Evolutionary conservation across 441 rosid genomes (phyloP).

Genomic region (Arabidopsis lyrata): DNA sequence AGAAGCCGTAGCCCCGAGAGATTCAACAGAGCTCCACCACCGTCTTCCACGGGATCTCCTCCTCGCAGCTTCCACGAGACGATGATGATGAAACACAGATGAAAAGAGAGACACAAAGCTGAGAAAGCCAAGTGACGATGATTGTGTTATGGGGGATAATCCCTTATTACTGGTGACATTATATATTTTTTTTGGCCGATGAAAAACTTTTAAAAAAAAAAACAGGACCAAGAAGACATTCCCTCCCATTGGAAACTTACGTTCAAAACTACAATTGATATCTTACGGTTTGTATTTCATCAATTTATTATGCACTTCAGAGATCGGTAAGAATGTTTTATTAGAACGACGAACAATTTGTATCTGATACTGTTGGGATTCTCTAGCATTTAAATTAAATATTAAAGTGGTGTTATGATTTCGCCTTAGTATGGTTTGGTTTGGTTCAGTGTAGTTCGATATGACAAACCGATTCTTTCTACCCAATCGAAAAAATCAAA

Average conservation of each 20-base stretch:
- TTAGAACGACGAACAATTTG: neutral
- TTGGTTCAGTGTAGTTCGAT: neutral
- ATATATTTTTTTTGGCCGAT: slow-evolving; percentile 35
- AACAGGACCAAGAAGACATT: slow-evolving; percentile 8
- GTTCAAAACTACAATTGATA: slow-evolving; percentile 6
- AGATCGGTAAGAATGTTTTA: neutral
- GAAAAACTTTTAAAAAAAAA: neutral
- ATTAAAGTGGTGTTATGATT: neutral
- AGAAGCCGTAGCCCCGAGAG: slow-evolving; percentile 72
- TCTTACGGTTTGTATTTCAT: slow-evolving; percentile 5
- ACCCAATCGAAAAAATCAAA: no score
- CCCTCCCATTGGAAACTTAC: neutral
- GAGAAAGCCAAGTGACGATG: neutral
- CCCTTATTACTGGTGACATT: slow-evolving; percentile 3
- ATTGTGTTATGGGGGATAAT: slow-evolving; percentile 13
- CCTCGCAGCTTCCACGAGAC: slow-evolving; percentile 72
- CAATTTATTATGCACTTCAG: neutral
- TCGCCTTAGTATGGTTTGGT: neutral
- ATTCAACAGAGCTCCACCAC: slow-evolving; percentile 49
- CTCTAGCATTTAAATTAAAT: neutral
- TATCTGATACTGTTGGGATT: neutral
- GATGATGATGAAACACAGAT: slow-evolving; percentile 62
- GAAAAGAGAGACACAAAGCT: neutral
- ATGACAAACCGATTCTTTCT: no score
- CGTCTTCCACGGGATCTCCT: slow-evolving; percentile 50